phyloP scores from a whole-genome alignment of 768 basidiomycete genomes.

The Auriculariales sp. region DNA sequence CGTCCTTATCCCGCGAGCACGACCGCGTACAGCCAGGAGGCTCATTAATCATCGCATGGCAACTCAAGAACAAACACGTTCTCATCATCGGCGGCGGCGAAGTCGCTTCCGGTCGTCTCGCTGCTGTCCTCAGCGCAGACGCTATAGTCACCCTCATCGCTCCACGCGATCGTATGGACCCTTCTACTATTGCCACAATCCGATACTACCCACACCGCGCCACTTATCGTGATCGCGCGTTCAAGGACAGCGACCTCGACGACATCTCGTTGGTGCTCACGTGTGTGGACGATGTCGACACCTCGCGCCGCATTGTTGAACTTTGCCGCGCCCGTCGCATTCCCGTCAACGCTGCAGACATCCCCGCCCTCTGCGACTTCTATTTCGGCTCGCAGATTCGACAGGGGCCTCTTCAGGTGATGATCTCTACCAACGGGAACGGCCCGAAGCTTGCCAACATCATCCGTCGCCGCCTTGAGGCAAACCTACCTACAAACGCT shows the following conservation, averaged over 20 bases:
- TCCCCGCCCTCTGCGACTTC: conserved; percentile 92
- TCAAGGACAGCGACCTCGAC: conserved; percentile 50
- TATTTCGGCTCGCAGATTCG: conserved; percentile 94
- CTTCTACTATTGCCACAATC: conserved; percentile 40
- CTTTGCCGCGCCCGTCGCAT: conserved; percentile 54
- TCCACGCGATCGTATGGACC: conserved; percentile 51
- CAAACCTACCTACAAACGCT: conserved; percentile 50
- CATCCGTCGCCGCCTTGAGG: conserved; percentile 54
- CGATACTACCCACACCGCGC: conserved; percentile 35
- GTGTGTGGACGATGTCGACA: conserved; percentile 71
- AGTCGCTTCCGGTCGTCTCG: conserved; percentile 78
- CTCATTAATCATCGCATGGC: conserved; percentile 87
- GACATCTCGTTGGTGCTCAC: conserved; percentile 70
- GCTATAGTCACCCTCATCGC: conserved; percentile 66
- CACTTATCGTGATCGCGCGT: conserved; percentile 57
- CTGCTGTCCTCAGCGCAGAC: conserved; percentile 70
- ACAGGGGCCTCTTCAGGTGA: conserved; percentile 80
- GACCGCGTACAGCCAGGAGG: conserved; percentile 24
- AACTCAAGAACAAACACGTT: conserved; percentile 68
- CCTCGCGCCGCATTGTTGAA: conserved; percentile 57
- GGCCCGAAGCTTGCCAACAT: conserved; percentile 84
- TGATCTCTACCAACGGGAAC: conserved; percentile 91
- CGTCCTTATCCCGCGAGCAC: neutral
- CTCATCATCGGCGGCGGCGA: conserved; percentile 91
- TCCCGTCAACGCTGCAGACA: conserved; percentile 92